Percentiles rank a stretch among this genome's conserved stretches.
These are phyloP conservation scores for Populus trichocarpa DNA, from an alignment of 441 rosid genomes.

Conservation along the genomic window DNA sequence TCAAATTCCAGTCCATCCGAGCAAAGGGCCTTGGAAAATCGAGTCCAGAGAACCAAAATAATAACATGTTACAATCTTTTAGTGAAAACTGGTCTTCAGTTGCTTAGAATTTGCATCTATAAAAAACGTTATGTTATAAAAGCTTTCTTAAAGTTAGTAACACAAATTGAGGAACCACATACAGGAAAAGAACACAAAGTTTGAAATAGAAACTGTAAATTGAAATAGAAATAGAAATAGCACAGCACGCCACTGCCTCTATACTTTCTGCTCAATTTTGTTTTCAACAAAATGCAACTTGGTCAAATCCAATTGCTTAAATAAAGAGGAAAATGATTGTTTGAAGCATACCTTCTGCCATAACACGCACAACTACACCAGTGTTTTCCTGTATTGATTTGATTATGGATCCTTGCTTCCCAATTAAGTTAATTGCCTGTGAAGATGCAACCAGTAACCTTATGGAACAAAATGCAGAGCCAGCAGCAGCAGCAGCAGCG, in stretches of 20 bases:
- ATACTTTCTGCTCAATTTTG: neutral
- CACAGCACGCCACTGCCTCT: neutral
- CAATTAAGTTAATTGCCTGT: slow-evolving; percentile 82
- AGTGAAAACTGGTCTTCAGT: neutral
- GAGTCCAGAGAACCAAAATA: neutral
- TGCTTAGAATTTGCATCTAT: neutral
- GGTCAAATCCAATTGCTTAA: neutral
- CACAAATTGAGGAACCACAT: neutral
- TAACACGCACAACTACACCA: slow-evolving; percentile 70
- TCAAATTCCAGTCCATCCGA: neutral
- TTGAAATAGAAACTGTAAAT: neutral
- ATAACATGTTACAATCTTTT: neutral
- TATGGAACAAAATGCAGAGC: slow-evolving; percentile 46
- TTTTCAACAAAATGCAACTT: neutral
- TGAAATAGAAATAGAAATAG: neutral
- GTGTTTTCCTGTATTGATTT: slow-evolving; percentile 76
- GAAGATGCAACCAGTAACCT: slow-evolving; percentile 73
- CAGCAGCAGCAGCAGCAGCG: slow-evolving; percentile 35
- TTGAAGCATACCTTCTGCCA: slow-evolving; percentile 57
- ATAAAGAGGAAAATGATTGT: neutral
- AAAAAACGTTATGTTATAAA: neutral
- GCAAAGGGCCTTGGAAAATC: neutral
- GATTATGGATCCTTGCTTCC: slow-evolving; percentile 81
- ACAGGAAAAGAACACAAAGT: neutral
- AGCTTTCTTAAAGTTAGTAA: neutral